Conservation (phyloP, 164 flowering plant species). For the Berberis thunbergii region DNA sequence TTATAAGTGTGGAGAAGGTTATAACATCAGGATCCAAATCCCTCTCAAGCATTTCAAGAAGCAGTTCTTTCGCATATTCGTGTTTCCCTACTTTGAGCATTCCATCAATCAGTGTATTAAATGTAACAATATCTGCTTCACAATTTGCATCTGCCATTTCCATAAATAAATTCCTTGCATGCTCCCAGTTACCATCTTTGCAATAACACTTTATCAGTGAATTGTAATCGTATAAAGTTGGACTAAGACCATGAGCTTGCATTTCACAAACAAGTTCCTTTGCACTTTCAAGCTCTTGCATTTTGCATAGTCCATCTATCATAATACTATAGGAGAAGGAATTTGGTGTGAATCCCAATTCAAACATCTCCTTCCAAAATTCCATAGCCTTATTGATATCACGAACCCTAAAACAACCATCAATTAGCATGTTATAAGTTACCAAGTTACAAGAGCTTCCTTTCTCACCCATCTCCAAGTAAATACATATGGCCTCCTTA, state of each 20-base stretch:
- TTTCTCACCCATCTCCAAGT: conserved; percentile 31
- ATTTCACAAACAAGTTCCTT: conserved; percentile 44
- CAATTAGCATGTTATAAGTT: conserved; percentile 41
- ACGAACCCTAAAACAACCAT: conserved; percentile 28
- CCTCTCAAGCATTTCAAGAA: conserved; percentile 39
- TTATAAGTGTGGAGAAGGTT: conserved; percentile 48
- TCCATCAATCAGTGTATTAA: conserved; percentile 44
- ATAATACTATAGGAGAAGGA: conserved; percentile 37
- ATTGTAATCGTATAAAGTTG: conserved; percentile 44
- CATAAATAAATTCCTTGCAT: conserved; percentile 39
- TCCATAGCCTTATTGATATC: conserved; percentile 33
- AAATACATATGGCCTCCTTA: conserved; percentile 8
- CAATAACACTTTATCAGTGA: conserved; percentile 43
- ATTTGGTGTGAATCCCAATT: conserved; percentile 37
- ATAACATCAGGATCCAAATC: conserved; percentile 44
- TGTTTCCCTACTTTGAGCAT: conserved; percentile 42
- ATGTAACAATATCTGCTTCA: conserved; percentile 43
- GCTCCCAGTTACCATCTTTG: conserved; percentile 39
- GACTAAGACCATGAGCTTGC: conserved; percentile 30
- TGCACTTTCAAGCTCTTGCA: conserved; percentile 38
- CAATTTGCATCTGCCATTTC: conserved; percentile 39
- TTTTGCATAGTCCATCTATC: conserved; percentile 61
- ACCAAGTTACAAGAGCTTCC: conserved; percentile 26
- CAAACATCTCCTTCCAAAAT: conserved; percentile 36
- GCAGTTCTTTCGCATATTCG: conserved; percentile 32